Percentiles rank a stretch among this genome's conserved stretches.
Conservation (phyloP, 176 grass and related monocot species). For the Musa schizocarpa region DNA sequence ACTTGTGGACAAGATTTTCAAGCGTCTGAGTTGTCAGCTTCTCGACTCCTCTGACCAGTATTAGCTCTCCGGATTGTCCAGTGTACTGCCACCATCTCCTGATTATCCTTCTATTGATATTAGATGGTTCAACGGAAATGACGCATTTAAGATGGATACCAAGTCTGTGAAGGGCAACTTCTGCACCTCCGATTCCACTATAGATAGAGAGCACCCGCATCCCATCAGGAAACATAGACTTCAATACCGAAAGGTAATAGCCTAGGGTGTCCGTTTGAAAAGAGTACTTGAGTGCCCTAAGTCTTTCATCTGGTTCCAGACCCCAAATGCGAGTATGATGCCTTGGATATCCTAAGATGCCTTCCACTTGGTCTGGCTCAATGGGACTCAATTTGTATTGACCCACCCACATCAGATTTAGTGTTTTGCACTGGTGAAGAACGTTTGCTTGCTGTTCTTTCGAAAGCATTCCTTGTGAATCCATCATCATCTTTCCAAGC, state of each 20-base stretch:
- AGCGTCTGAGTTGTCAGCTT: conserved; percentile 37
- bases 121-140: conserved; percentile 65
- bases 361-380: conserved; percentile 50
- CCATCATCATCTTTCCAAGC: conserved; percentile 34
- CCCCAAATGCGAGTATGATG: conserved; percentile 47
- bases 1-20: conserved; percentile 34
- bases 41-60: conserved; percentile 35
- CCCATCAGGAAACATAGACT: conserved; percentile 41
- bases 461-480: conserved; percentile 42
- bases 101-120: conserved; percentile 52
- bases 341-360: conserved; percentile 55
- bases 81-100: conserved; percentile 63
- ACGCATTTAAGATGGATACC: conserved; percentile 66
- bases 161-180: conserved; percentile 50
- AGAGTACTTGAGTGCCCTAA: conserved; percentile 34
- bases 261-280: conserved; percentile 59
- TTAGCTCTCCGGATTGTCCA: conserved; percentile 48
- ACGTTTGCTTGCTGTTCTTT: conserved; percentile 29
- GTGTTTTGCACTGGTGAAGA: conserved; percentile 42
- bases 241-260: conserved; percentile 55
- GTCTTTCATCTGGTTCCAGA: conserved; percentile 32
- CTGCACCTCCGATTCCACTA: conserved; percentile 63
- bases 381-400: conserved; percentile 39
- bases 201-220: conserved; percentile 63
- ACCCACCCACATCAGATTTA: conserved; percentile 65